Base-by-base conservation (phyloP, 495 filamentous ascomycete species). In the Durotheca rogersii region DNA sequence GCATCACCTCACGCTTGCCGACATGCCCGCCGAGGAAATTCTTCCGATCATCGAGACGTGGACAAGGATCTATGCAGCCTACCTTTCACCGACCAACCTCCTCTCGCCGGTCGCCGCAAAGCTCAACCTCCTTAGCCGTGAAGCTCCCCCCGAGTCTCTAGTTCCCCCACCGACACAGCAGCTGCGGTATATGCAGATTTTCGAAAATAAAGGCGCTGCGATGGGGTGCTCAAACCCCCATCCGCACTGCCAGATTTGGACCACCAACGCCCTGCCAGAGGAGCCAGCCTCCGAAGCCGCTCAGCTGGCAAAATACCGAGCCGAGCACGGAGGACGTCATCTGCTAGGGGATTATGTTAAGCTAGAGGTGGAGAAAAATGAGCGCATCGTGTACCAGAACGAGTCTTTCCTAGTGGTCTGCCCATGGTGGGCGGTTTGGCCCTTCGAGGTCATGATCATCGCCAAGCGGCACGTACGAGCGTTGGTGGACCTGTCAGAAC, bases 221-320 rank as follows among this genome's bases (percentile, higher is more conserved):
- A 98, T 98, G 93, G 93, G 93, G 21, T 98, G 93, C 77, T 97
- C 93, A 2, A 98, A 98, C 67, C 94, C 93, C 5, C 93, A 98
- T 70, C 93, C 93, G 0, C 93, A 97, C 69, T 90, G 93, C 39
- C 93, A 98, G 64, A 81, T 95, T 54, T 98, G 93, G 93, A 93
- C 89, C 6, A 95, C 90, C 9, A 92, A 86, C 29, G 81, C 83
- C 9, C 67, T 96, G 40, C 93, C 93, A 3, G 90, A 96, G 63
- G 93, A 98, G 66, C 89, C 88, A 1, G 76, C 76, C 1, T 74
- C 84, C 14, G 93, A 98, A 66, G 71, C 95, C 34, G 72, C 73
- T 38, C 82, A 95, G 58, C 70, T 96, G 74, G 64, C 78, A 56
- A 85, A 83, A 56, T 96, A 98, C 69, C 77, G 81, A 23, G 58